phyloP scores from a whole-genome alignment of 2,329 filamentous ascomycete species.

The Akanthomyces dipterigenus region DNA sequence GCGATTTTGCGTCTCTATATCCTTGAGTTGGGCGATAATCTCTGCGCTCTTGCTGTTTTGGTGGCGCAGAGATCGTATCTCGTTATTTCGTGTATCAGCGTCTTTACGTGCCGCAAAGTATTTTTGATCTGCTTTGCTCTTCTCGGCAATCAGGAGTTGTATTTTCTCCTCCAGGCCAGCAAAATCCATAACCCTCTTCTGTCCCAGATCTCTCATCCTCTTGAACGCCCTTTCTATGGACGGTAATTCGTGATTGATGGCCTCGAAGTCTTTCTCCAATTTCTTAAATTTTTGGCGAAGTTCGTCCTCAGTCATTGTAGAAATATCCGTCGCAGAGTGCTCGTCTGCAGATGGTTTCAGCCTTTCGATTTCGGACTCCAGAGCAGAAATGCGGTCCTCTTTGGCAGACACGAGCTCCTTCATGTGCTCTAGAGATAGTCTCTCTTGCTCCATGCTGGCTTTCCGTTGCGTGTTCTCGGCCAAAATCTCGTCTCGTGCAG shows the following conservation, averaged over 20 bases:
- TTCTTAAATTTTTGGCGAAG: slow-evolving; percentile 67
- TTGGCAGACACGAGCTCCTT: slow-evolving; percentile 75
- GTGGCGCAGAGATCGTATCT: slow-evolving; percentile 69
- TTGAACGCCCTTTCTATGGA: slow-evolving; percentile 89
- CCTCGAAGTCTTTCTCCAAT: slow-evolving; percentile 70
- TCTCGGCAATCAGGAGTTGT: slow-evolving; percentile 70
- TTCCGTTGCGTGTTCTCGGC: slow-evolving; percentile 78
- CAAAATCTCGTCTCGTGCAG: slow-evolving; percentile 75
- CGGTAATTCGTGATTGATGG: slow-evolving; percentile 80
- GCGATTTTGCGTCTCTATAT: slow-evolving; percentile 72
- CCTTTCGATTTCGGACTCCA: slow-evolving; percentile 78
- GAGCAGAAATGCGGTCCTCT: slow-evolving; percentile 69
- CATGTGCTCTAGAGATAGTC: slow-evolving; percentile 61
- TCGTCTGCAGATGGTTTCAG: slow-evolving; percentile 46
- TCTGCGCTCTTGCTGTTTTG: slow-evolving; percentile 89
- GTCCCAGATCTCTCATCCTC: slow-evolving; percentile 75
- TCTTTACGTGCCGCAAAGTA: slow-evolving; percentile 95
- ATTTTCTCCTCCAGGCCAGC: slow-evolving; percentile 71
- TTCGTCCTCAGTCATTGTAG: slow-evolving; percentile 60
- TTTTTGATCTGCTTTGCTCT: slow-evolving; percentile 94
- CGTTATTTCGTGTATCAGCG: slow-evolving; percentile 75
- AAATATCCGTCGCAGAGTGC: slow-evolving; percentile 39
- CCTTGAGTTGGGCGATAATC: slow-evolving; percentile 88
- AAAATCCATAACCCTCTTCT: slow-evolving; percentile 79
- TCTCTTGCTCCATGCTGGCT: slow-evolving; percentile 69